phyloP scores from a whole-genome alignment of 1,284 basidiomycete genomes.

The Laetiporus sulphureus region DNA sequence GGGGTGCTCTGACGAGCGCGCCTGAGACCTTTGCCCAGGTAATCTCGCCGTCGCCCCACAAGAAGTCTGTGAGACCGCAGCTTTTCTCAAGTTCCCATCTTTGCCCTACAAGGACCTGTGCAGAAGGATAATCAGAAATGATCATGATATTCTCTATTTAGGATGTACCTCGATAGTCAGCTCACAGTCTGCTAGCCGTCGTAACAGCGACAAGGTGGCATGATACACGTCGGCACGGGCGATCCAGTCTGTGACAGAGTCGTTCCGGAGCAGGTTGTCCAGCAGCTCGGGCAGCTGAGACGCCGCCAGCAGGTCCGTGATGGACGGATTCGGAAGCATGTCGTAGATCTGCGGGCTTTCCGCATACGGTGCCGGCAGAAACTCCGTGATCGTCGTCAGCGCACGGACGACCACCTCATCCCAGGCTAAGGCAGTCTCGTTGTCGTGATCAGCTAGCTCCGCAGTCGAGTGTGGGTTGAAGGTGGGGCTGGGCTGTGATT shows the following conservation, averaged over 20 bases:
- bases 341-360: conserved; percentile 37
- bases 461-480: too few relatives aligned
- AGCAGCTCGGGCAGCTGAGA: conserved; percentile 43
- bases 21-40: conserved; percentile 26
- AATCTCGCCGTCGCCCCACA: conserved; percentile 38
- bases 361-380: conserved; percentile 40
- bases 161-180: conserved; percentile 32
- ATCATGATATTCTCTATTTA: not conserved
- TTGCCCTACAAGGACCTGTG: conserved; percentile 33
- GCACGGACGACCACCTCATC: conserved; percentile 36
- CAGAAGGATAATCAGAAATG: not conserved
- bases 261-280: conserved; percentile 42
- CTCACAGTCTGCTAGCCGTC: conserved; percentile 45
- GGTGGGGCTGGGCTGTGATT: too few relatives aligned
- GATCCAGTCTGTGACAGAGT: conserved; percentile 49
- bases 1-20: conserved; percentile 27
- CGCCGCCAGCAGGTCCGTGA: conserved; percentile 33
- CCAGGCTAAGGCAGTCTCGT: too few relatives aligned
- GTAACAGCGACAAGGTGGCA: conserved; percentile 39
- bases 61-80: conserved; percentile 40
- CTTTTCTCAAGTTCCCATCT: conserved; percentile 33
- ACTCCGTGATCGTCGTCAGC: conserved; percentile 31
- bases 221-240: conserved; percentile 39
- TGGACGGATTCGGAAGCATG: conserved; percentile 40
- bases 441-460: too few relatives aligned